A percentile compares a stretch with the other conserved stretches of the same genome.
These are phyloP conservation scores for Lasiosphaeris hirsuta DNA, from an alignment of 495 filamentous ascomycete species.

Conservation along the genomic window DNA sequence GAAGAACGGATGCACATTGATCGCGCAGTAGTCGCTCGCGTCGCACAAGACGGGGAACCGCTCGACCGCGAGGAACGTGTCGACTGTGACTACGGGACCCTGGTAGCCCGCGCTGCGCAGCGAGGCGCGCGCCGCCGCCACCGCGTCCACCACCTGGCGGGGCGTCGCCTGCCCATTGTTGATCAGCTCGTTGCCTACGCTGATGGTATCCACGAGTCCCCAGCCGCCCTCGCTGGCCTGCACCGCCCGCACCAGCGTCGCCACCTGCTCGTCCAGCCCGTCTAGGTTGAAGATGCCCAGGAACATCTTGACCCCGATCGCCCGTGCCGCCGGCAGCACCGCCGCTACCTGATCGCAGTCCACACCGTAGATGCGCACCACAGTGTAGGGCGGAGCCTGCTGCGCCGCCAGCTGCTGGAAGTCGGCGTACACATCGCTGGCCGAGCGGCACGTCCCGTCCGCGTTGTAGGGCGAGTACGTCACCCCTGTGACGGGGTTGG, in stretches of 20 bases:
- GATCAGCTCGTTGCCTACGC: constrained; percentile 78
- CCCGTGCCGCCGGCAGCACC: constrained; percentile 56
- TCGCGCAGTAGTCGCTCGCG: constrained; percentile 71
- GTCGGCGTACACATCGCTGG: constrained; percentile 59
- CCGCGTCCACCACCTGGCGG: constrained; percentile 49
- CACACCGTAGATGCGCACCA: constrained; percentile 75
- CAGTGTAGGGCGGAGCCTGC: constrained; percentile 38
- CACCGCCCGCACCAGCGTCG: constrained; percentile 49
- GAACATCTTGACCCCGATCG: constrained; percentile 63
- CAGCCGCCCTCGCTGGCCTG: constrained; percentile 15
- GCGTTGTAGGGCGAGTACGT: constrained; percentile 73
- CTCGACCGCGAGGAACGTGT: constrained; percentile 67
- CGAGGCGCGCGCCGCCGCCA: constrained; percentile 51
- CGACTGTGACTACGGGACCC: constrained; percentile 74
- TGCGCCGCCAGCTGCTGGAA: constrained; percentile 47
- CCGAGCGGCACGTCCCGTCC: constrained; percentile 63
- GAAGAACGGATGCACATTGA: constrained; percentile 85
- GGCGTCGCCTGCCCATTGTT: constrained; percentile 56
- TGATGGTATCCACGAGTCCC: constrained; percentile 64
- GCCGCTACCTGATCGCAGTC: constrained; percentile 69
- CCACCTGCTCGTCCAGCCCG: constrained; percentile 50
- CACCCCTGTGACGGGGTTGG: constrained; percentile 50
- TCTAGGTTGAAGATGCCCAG: constrained; percentile 67
- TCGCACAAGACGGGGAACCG: constrained; percentile 67
- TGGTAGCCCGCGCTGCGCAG: constrained; percentile 63